phyloP scores from a whole-genome alignment of 441 rosid species.

The Adansonia grandidieri region DNA sequence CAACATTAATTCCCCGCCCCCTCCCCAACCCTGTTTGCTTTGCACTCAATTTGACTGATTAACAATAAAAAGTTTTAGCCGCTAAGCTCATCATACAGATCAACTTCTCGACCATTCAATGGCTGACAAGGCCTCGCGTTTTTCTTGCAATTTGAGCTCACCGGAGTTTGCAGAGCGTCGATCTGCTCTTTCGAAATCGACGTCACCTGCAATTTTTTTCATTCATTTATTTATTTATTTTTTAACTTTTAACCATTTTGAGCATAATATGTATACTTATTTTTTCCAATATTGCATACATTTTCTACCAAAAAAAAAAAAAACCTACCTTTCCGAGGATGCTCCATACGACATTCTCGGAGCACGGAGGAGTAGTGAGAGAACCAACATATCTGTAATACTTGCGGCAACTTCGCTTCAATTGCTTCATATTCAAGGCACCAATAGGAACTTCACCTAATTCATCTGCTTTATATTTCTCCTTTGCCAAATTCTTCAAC shows the following conservation, averaged over 20 bases:
- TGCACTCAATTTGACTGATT: not conserved
- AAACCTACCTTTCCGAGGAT: conserved; percentile 63
- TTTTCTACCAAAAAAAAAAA: not conserved
- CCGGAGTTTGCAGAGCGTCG: conserved; percentile 52
- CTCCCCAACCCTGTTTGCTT: not conserved
- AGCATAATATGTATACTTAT: too few species aligned
- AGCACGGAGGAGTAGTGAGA: conserved; percentile 81
- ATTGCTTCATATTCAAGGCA: conserved; percentile 37
- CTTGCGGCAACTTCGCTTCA: conserved; percentile 45
- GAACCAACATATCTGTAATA: conserved; percentile 76
- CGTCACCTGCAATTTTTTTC: conserved; percentile 55
- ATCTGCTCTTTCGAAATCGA: conserved; percentile 63
- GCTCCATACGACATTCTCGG: conserved; percentile 62
- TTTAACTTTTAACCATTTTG: not conserved
- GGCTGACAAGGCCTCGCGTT: conserved; percentile 36
- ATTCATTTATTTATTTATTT: too few species aligned
- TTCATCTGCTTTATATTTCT: not conserved
- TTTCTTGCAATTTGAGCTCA: conserved; percentile 41
- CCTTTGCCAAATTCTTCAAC: conserved; percentile 45
- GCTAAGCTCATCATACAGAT: conserved; percentile 41
- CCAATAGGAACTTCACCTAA: conserved; percentile 44
- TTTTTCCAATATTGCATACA: not conserved
- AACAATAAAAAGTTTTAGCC: not conserved
- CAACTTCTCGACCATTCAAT: conserved; percentile 59
- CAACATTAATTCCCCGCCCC: not conserved